A percentile compares a stretch with the other conserved stretches of the same genome.
phyloP scores from a whole-genome alignment of 306 rosid species.

The Dalbergia cochinchinensis region DNA sequence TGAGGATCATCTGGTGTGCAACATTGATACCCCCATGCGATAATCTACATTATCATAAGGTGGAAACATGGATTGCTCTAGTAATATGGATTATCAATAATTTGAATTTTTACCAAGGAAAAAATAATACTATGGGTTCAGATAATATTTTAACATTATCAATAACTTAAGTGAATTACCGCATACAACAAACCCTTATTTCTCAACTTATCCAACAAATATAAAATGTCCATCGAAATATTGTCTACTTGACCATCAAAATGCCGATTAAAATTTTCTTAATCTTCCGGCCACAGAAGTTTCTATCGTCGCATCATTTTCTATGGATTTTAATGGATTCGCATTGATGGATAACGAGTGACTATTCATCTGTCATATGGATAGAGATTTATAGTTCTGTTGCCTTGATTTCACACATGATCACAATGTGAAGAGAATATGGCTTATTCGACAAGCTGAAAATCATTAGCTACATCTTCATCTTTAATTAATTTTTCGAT shows the following conservation, averaged over 20 bases:
- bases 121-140: no score
- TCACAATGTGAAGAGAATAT: slow-evolving; percentile 19
- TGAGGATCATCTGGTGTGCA: no score
- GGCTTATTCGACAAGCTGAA: not conserved
- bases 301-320: slow-evolving; percentile 39
- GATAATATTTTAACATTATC: no score
- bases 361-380: slow-evolving; percentile 35
- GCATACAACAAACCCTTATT: no score
- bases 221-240: not conserved
- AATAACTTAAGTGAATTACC: no score
- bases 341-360: slow-evolving; percentile 43
- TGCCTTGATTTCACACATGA: slow-evolving; percentile 31
- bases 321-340: slow-evolving; percentile 46
- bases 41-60: no score
- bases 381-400: slow-evolving; percentile 30
- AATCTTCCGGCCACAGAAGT: slow-evolving; percentile 33
- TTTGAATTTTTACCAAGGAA: no score
- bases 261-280: not conserved
- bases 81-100: no score
- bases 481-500: slow-evolving; percentile 24
- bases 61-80: no score
- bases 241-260: slow-evolving; percentile 9
- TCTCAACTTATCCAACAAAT: no score
- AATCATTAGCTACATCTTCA: slow-evolving; percentile 22
- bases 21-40: no score